These are phyloP conservation scores for Rhodotorula mucilaginosa DNA, from an alignment of 1,284 basidiomycete species.

Conservation along the genomic window DNA sequence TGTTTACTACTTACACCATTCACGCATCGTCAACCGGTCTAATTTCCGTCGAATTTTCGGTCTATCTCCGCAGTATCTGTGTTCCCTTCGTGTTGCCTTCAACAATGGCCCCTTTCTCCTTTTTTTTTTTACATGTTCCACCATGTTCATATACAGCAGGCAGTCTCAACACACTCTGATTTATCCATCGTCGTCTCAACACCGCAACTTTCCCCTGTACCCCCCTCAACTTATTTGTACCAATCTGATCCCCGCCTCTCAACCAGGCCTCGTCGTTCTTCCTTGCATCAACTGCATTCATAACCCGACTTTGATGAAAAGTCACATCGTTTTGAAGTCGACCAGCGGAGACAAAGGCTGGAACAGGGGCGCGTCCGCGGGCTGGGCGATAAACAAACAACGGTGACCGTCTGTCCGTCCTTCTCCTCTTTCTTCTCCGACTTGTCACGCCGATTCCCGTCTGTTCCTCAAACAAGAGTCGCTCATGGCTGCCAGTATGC, in stretches of 20 bases:
- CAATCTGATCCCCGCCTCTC: background rate
- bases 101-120: constrained; percentile 13
- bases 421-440: no score
- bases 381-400: no score
- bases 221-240: background rate
- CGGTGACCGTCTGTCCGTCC: no score
- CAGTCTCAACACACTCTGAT: background rate
- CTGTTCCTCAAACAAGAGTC: no score
- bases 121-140: background rate
- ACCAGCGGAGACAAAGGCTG: no score
- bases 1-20: background rate
- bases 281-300: constrained; percentile 32
- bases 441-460: no score
- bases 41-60: background rate
- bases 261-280: no score
- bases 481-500: no score
- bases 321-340: no score
- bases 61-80: background rate
- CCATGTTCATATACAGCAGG: background rate
- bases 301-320: no score
- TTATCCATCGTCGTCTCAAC: constrained; percentile 9
- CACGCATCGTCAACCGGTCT: constrained; percentile 17
- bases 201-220: background rate
- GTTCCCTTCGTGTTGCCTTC: constrained; percentile 24
- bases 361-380: no score